These are phyloP conservation scores for Dacryopinax spathularia DNA, from an alignment of 768 basidiomycete species.

Conservation along the genomic window DNA sequence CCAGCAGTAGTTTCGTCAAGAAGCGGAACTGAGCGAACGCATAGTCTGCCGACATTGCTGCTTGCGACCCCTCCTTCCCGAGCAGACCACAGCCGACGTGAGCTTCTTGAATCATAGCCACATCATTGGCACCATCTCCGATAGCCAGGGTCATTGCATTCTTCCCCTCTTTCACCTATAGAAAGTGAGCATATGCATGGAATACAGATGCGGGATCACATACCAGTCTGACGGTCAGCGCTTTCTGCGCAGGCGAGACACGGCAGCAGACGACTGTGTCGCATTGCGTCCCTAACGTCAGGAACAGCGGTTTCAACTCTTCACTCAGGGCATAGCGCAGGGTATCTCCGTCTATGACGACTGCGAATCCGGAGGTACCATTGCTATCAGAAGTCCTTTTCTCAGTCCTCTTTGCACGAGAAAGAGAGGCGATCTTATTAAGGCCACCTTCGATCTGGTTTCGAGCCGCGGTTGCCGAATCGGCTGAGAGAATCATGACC, in stretches of 20 bases:
- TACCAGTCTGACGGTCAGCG: constrained; percentile 86
- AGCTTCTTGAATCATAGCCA: constrained; percentile 99
- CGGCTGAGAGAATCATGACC: constrained; percentile 89
- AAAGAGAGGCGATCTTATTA: constrained; percentile 81
- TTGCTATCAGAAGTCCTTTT: constrained; percentile 9
- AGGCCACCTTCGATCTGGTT: constrained; percentile 81
- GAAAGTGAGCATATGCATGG: neutral
- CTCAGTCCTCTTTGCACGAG: constrained; percentile 6
- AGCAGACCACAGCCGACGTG: constrained; percentile 90
- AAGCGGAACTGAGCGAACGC: constrained; percentile 96
- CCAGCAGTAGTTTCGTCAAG: constrained; percentile 76
- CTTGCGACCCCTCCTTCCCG: constrained; percentile 92
- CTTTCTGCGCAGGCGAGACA: constrained; percentile 95
- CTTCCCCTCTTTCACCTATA: constrained; percentile 83
- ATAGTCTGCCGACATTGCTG: constrained; percentile 97
- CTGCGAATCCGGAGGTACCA: constrained; percentile 53
- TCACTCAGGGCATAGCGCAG: constrained; percentile 64
- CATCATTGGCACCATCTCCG: constrained; percentile 97
- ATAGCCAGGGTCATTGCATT: constrained; percentile 95
- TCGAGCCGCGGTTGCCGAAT: constrained; percentile 56
- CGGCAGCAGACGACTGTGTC: constrained; percentile 97
- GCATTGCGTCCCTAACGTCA: constrained; percentile 88
- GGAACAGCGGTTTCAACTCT: constrained; percentile 69
- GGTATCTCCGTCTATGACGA: constrained; percentile 94
- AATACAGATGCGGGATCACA: constrained; percentile 17